Evolutionary conservation across 2,329 filamentous ascomycete genomes (phyloP).

Genomic region (Diaporthe sp.): DNA sequence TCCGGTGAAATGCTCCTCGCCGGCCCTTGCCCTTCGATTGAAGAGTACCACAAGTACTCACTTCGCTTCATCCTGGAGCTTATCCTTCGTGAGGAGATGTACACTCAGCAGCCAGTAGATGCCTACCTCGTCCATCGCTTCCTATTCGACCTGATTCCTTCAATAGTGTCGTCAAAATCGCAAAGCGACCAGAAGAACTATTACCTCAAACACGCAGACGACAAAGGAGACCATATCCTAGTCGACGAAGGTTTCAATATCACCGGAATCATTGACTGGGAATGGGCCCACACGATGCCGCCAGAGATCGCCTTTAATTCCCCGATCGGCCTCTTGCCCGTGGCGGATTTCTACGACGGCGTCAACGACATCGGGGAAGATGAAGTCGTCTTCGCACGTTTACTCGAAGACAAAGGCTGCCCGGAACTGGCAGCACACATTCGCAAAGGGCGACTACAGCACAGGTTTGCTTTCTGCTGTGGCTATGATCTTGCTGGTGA

Average conservation of each 20-base stretch:
- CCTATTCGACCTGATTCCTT: background rate
- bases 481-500: background rate
- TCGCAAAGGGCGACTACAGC: background rate
- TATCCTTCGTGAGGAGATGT: background rate
- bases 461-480: background rate
- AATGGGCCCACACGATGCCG: background rate
- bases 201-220: background rate
- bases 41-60: background rate
- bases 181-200: background rate
- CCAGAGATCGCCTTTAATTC: background rate
- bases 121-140: background rate
- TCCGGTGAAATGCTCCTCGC: background rate
- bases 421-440: background rate
- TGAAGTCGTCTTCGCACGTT: background rate
- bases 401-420: background rate
- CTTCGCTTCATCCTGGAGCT: background rate
- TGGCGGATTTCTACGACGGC: background rate
- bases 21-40: background rate
- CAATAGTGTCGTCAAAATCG: background rate
- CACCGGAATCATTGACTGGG: constrained; percentile 59
- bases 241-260: constrained; percentile 57
- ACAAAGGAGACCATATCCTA: constrained; percentile 49
- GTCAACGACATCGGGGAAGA: background rate
- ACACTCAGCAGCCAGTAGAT: background rate
- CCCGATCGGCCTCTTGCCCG: background rate